Conservation (phyloP, 1,284 basidiomycete species). For the Apiotrichum siamense region DNA sequence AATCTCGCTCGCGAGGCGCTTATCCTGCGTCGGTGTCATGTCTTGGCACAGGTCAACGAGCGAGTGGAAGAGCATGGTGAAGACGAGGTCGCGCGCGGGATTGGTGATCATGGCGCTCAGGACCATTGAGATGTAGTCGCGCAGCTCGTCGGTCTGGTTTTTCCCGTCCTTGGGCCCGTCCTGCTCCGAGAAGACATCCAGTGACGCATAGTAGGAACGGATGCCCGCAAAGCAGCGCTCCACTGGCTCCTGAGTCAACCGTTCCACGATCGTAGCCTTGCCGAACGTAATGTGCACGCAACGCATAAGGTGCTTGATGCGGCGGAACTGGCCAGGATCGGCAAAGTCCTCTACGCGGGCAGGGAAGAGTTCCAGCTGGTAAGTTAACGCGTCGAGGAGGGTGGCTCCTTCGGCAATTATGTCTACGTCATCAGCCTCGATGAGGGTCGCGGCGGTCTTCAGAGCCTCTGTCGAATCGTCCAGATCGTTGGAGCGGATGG, state of each 20-base stretch:
- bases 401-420: slow-evolving; percentile 53
- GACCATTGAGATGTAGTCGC: slow-evolving; percentile 94
- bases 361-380: slow-evolving; percentile 43
- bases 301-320: slow-evolving; percentile 89
- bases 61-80: slow-evolving; percentile 72
- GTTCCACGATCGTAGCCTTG: slow-evolving; percentile 7
- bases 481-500: slow-evolving; percentile 58
- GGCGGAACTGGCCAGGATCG: slow-evolving; percentile 70
- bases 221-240: slow-evolving; percentile 11
- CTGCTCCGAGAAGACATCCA: slow-evolving; percentile 17
- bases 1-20: slow-evolving; percentile 81
- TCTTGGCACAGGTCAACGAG: slow-evolving; percentile 82
- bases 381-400: slow-evolving; percentile 66
- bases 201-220: slow-evolving; percentile 7
- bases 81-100: slow-evolving; percentile 82
- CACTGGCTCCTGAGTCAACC: slow-evolving; percentile 11
- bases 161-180: slow-evolving; percentile 24
- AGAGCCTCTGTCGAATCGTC: slow-evolving; percentile 83
- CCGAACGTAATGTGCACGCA: slow-evolving; percentile 48
- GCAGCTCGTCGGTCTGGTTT: slow-evolving; percentile 73
- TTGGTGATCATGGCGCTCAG: slow-evolving; percentile 89
- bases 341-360: slow-evolving; percentile 58
- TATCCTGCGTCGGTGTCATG: slow-evolving; percentile 58
- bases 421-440: slow-evolving; percentile 63
- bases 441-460: slow-evolving; percentile 79